Base-by-base conservation (phyloP, 768 basidiomycete species). In the Myochromella boudieri region DNA sequence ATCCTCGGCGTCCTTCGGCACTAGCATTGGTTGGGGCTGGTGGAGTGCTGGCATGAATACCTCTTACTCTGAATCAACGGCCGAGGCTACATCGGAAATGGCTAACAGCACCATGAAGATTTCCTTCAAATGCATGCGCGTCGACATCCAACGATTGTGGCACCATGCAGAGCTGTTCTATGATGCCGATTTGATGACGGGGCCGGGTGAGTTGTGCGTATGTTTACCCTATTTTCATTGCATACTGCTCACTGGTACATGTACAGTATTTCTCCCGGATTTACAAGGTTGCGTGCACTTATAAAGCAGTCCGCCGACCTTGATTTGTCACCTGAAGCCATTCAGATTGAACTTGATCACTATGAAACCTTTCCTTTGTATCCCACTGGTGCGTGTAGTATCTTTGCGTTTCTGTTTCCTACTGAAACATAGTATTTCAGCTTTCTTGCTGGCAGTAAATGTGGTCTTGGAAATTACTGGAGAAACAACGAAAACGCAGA, bases 121-220 rank as follows among this genome's bases (percentile, higher is more conserved):
- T 8, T 34, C 46, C 7, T 48, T 48, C 33, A 40, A 48, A 22
- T 48, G 46, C 46, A 48, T 48, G 46, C 46, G 46, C 25, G 46
- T 48, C 15, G 46, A 48, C 24, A 48, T 48, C 17, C 15, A 7
- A 9, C 46, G 46, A 5, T 27, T 25, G 25, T 48, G 46, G 46
- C 46, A 42, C 18, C 46, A 33, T 17, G 18, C 46, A 17, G 46
- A 48, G 24, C 25, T 48, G 2, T 48, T 48, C 40, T 48, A 42
- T 20, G 46, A 48, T 11, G 21, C 46, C 8, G 46, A 48, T 22
- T 29, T 48, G 29, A 42, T 26, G 8, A 33, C 29, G 6, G 46
- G 46, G 6, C 31, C 39, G 4, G 31, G 37, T 14, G 39, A 48
- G 9, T 42, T 42, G 46, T 48, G 31, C 28, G 46, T 48, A 3